Evolutionary conservation across 306 rosid genomes (phyloP), one percentile per base, ranked within the genome.

Genomic region (Fragaria vesca): DNA sequence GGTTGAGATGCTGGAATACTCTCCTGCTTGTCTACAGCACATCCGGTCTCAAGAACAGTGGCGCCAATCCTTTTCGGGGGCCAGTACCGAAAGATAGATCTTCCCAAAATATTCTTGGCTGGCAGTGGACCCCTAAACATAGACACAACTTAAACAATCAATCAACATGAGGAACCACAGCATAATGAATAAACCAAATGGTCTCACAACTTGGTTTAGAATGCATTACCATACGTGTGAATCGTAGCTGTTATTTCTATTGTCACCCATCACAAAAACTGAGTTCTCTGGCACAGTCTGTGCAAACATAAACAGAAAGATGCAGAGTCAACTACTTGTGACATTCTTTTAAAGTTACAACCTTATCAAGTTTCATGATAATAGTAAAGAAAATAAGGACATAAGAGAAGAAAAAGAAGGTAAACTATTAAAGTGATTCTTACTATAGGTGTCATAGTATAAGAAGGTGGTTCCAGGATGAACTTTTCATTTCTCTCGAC

Each of bases 231-330:
- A 96, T 69, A 93, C 96, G 77, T 93, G 99, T 28, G 99, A 96
- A 74, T 96, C 99, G 3, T 96, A 93, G 89, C 99, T 93, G 88
- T 96, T 96, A 73, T 96, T 96, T 80, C 99, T 93, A 84, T 96
- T 96, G 85, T 96, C 99, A 43, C 98, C 99, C 99, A 96, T 96
- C 85, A 93, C 99, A 80, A 96, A 95, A 11, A 96, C 96, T 4
- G 85, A 84, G 71, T 90, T 87, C 72, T 96, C 90, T 5, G 99
- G 98, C 46, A 96, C 98, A 48, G 83, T 89, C 99, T 96, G 87
- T 96, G 87, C 26, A 77, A 15, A 43, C 57, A 58, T 77, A 61
- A 74, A 50, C 69, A 24, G 8, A 65, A 80, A 75, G 52, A 80
- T 79, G 65, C 62, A 47, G 66, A 34, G 66, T 79, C 8, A 81